Evolutionary conservation across 352 stramenopile genomes (phyloP), one percentile per base, ranked within the genome.

Genomic region (Phytophthora parvispora): DNA sequence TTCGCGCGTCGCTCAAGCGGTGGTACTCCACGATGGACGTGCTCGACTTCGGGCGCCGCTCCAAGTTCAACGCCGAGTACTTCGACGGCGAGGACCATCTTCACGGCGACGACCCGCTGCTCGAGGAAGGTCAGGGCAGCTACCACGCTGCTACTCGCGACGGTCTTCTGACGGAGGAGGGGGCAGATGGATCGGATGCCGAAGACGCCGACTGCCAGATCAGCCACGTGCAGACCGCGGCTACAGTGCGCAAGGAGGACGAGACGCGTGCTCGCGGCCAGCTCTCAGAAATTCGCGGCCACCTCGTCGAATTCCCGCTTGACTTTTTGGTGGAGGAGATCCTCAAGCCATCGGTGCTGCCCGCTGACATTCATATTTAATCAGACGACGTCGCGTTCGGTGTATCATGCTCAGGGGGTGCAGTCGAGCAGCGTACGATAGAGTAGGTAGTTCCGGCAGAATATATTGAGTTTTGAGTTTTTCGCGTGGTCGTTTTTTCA

Each of bases 321-420:
- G 81, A 97, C 40, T 97, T 97, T 53, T 64, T 97, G 34, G 81
- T 83, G 20, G 89, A 96, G 61, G 88, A 96, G 67, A 93, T 93
- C 43, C 72, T 97, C 16, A 91, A 94, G 61, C 90, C 90, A 43
- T 89, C 88, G 36, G 91, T 95, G 54, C 64, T 97, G 60, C 90
- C 90, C 1, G 77, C 73, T 49, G 88, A 95, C 65, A 90, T 97
- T 61, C 87, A 97, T 78, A 95, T 95, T 80, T 97, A 94, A 84
- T 42, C 64, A 68, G 67, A 28, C 32, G 43, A 27, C 22, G 56
- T n/a, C 43, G 22, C n/a, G n/a, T 66, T 34, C 25, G 65, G 40
- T 9, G 60, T 55, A 70, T 38, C 42, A 49, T 7, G 18, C 18
- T 15, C 7, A 31, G 22, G 24, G 43, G 40, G 45, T 57, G 48